Evolutionary conservation across 2,329 filamentous ascomycete species (phyloP), one percentile per base, ranked within the genome.

Genomic region (Exophiala aquamarina): DNA sequence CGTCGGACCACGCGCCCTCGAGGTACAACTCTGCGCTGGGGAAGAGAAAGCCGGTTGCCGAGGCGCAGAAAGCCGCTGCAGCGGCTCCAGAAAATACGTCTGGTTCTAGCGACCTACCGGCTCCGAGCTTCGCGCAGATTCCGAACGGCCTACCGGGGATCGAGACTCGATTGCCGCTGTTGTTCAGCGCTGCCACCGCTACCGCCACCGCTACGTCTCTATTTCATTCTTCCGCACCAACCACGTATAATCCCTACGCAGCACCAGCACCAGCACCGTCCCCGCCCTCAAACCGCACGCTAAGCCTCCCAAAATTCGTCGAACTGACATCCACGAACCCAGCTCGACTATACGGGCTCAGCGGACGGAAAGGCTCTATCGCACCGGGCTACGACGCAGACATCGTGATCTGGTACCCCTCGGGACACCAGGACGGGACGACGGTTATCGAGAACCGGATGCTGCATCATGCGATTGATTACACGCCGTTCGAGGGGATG

Each of bases 1-100:
- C 71, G 11, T 78, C 73, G 0, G 73, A 76, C 50, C 73, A 76
- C 54, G 69, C 67, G 4, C 68, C 71, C 2, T 59, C 43, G 10
- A 64, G 63, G 40, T 69, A 70, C 51, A 61, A 68, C 33, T 60
- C 66, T 49, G 62, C 63, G 1, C 50, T 58, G 2, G 72, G 71
- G 55, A 67, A 66, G 45, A 53, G 65, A 1, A 70, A 68, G 34
- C 48, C 51, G 20, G 17, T 57, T 1, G 19, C 42, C 20, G 52
- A 50, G n/a, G 44, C 45, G 17, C 23, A 42, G 15, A 26, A 11
- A 11, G 23, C 23, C 11, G 23, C 23, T 11, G 14, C 19, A 7
- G 13, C 13, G 19, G 36, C 14, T 20, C 60, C 67, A 38, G 63
- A 61, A 13, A 26, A 6, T 26, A 11, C 23, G n/a, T n/a, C n/a